These are phyloP conservation scores for Globisporangium middletonii DNA, from an alignment of 352 stramenopile genomes.

Conservation along the genomic window DNA sequence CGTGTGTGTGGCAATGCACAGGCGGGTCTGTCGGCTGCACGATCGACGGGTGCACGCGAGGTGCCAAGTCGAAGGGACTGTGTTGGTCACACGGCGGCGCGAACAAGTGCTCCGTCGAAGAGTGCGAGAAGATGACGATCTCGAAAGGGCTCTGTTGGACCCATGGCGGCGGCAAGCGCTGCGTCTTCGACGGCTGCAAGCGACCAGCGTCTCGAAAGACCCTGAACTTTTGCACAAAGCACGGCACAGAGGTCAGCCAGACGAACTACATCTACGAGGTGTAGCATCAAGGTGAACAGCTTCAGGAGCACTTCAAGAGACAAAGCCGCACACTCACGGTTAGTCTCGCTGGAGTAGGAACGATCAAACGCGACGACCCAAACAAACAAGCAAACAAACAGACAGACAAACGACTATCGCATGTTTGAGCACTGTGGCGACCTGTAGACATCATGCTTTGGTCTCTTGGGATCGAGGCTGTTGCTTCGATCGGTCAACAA, in stretches of 20 bases:
- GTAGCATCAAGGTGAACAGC: too few species aligned
- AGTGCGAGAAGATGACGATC: slow-evolving; percentile 30
- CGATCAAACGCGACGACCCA: too few species aligned
- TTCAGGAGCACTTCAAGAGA: too few species aligned
- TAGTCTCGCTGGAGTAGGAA: too few species aligned
- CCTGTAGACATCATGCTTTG: too few species aligned
- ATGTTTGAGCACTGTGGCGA: too few species aligned
- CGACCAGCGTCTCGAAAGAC: slow-evolving; percentile 12
- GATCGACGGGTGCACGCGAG: slow-evolving; percentile 19
- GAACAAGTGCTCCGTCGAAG: slow-evolving; percentile 34
- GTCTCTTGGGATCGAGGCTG: too few species aligned
- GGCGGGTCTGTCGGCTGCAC: slow-evolving; percentile 28
- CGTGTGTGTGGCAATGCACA: slow-evolving; percentile 4
- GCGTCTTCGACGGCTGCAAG: slow-evolving; percentile 31
- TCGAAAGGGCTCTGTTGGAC: slow-evolving; percentile 21
- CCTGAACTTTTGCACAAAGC: not conserved
- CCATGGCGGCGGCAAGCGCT: slow-evolving; percentile 25
- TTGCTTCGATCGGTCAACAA: too few species aligned
- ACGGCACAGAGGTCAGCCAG: not conserved
- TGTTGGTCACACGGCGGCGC: slow-evolving; percentile 37
- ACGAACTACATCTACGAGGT: not conserved
- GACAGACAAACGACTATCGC: too few species aligned
- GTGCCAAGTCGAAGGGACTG: slow-evolving; percentile 20
- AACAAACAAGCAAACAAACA: too few species aligned
- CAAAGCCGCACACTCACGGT: too few species aligned